Evolutionary conservation across 306 rosid genomes (phyloP).

Genomic region (cucumber (Cucumis sativus)): DNA sequence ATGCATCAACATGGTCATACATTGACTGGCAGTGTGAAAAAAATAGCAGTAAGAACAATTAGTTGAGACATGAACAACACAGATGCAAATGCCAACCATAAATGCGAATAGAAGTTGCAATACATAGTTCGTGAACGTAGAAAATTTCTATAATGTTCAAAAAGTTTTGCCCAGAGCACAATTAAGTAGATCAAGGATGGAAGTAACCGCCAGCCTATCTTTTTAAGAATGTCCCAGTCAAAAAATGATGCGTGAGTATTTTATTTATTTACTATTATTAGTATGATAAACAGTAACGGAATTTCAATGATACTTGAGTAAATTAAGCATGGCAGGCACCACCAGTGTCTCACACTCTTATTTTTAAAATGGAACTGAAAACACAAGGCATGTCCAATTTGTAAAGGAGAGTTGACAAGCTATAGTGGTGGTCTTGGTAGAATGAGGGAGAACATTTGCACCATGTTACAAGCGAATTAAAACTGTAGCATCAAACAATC

Average conservation of each 20-base stretch:
- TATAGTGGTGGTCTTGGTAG: no score
- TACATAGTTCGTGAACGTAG: background rate
- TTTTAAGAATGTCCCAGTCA: background rate
- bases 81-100: background rate
- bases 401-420: no score
- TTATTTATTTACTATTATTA: no score
- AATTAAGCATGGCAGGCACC: background rate
- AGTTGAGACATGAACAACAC: background rate
- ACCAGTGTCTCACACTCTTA: background rate
- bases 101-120: background rate
- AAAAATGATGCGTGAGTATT: background rate
- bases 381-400: background rate
- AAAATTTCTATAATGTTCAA: background rate
- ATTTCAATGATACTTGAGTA: background rate
- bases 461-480: no score
- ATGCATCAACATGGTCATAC: conserved; percentile 76
- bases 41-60: background rate
- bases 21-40: conserved; percentile 40
- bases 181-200: background rate
- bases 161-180: background rate
- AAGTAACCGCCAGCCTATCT: background rate
- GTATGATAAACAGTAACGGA: no score
- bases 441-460: no score
- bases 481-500: no score
- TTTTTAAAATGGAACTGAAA: background rate